Conservation (phyloP, 345 rosid species). For the Nephelium lappaceum region DNA sequence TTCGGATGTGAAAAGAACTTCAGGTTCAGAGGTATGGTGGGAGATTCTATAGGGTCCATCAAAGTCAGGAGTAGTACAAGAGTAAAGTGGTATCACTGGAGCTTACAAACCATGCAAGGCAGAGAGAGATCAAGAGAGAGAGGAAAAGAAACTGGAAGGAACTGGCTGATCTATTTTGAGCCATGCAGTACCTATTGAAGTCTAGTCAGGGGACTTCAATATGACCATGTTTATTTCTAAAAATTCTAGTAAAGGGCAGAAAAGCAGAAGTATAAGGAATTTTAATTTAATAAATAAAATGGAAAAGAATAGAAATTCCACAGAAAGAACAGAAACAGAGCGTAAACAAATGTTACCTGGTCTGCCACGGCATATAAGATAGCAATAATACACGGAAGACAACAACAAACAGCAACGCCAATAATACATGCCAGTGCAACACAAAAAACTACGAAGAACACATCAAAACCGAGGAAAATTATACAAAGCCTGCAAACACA, state of each 20-base stretch:
- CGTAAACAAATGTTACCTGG: slow-evolving; percentile 59
- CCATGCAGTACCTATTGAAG: background rate
- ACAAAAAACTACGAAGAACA: slow-evolving; percentile 94
- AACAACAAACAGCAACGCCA: slow-evolving; percentile 98
- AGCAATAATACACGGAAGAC: slow-evolving; percentile 97
- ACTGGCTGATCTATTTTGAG: background rate
- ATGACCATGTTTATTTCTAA: background rate
- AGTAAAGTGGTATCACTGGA: background rate
- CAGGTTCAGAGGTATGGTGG: background rate
- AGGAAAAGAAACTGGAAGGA: background rate
- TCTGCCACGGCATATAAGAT: slow-evolving; percentile 93
- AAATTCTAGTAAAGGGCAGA: background rate
- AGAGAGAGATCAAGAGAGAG: background rate
- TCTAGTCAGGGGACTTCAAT: background rate
- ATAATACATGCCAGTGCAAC: slow-evolving; percentile 94
- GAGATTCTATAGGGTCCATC: background rate
- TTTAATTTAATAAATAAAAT: background rate
- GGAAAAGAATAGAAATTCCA: background rate
- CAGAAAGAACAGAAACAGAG: background rate
- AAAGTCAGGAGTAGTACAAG: background rate
- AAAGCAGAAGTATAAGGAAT: background rate
- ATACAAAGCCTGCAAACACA: slow-evolving; percentile 80
- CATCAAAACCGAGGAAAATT: slow-evolving; percentile 91
- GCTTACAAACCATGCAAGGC: background rate
- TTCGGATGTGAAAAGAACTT: background rate